phyloP scores from a whole-genome alignment of 169 alveolate species.

The Eimeria acervulina region DNA sequence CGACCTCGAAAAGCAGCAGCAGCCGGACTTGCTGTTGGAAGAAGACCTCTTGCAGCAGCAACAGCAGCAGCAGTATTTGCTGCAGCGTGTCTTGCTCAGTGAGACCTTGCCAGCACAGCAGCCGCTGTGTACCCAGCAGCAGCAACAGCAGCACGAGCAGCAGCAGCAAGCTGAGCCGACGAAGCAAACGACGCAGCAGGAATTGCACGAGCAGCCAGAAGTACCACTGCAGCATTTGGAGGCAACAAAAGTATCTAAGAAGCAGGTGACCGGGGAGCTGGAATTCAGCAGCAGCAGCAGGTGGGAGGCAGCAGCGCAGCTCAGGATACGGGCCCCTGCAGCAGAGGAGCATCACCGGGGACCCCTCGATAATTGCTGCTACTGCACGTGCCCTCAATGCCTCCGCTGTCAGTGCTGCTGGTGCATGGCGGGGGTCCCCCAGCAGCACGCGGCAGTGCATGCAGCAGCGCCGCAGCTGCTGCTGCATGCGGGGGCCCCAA shows the following conservation, averaged over 20 bases:
- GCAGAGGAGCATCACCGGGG: neutral
- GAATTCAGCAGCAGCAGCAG: neutral
- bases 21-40: neutral
- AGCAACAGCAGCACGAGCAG: neutral
- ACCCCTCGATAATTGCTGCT: slow-evolving; percentile 37
- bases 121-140: neutral
- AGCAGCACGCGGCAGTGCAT: neutral
- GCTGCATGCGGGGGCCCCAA: neutral
- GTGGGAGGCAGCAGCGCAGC: slow-evolving; percentile 27
- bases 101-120: neutral
- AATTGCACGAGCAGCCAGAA: neutral
- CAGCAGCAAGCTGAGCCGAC: neutral
- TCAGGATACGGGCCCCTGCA: neutral
- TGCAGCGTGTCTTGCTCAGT: neutral
- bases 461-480: neutral
- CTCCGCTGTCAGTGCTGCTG: slow-evolving; percentile 13
- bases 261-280: neutral
- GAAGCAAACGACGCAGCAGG: neutral
- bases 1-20: neutral
- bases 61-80: slow-evolving; percentile 4
- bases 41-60: neutral
- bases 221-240: neutral
- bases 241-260: neutral
- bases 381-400: slow-evolving; percentile 52
- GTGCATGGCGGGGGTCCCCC: slow-evolving; percentile 45